Conservation (phyloP, 2,329 filamentous ascomycete genomes). For the Pezicula carpinea region DNA sequence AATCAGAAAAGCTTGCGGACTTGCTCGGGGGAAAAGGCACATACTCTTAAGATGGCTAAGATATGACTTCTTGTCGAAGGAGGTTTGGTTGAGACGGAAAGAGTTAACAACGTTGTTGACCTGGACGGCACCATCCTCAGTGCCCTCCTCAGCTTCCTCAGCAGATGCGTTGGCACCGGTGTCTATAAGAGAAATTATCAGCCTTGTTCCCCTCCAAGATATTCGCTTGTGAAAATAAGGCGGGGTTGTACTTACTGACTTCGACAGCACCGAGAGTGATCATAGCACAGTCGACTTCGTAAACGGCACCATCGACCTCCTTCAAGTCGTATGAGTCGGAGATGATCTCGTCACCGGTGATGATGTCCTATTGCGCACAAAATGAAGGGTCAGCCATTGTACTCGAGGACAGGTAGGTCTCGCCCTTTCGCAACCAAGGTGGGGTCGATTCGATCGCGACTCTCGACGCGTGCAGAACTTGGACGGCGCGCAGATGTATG, state of each 20-base stretch:
- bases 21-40: slow-evolving; percentile 18
- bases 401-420: neutral
- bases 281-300: slow-evolving; percentile 89
- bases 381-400: slow-evolving; percentile 7
- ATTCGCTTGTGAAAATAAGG: neutral
- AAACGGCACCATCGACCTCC: slow-evolving; percentile 73
- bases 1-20: slow-evolving; percentile 8
- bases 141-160: slow-evolving; percentile 74
- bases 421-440: slow-evolving; percentile 1
- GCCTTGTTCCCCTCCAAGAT: neutral
- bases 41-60: slow-evolving; percentile 80
- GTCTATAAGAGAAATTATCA: slow-evolving; percentile 43
- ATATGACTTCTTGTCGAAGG: slow-evolving; percentile 86
- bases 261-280: slow-evolving; percentile 72
- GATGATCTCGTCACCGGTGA: slow-evolving; percentile 92
- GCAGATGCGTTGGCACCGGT: slow-evolving; percentile 96
- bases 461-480: no score
- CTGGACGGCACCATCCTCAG: slow-evolving; percentile 65
- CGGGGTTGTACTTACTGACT: slow-evolving; percentile 50
- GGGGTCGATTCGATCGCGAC: neutral
- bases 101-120: slow-evolving; percentile 93
- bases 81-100: slow-evolving; percentile 78
- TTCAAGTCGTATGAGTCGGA: slow-evolving; percentile 89
- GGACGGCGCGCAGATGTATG: neutral
- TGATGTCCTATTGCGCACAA: slow-evolving; percentile 61